A percentile compares a stretch with the other conserved stretches of the same genome.
Evolutionary conservation across 768 basidiomycete species (phyloP).

Genomic region (Lactifluus echinatus): DNA sequence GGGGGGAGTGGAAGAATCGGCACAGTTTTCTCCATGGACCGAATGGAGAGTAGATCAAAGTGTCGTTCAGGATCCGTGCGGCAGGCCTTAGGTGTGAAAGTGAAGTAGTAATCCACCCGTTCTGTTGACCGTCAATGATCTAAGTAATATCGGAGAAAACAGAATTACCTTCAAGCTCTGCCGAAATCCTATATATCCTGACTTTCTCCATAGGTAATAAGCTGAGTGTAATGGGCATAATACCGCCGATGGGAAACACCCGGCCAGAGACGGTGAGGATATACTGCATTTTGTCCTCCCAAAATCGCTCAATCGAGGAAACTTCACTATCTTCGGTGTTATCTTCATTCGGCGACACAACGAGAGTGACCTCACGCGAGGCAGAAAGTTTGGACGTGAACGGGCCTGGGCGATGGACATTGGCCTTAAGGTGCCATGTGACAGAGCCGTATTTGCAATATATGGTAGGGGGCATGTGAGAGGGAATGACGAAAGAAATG

Average conservation of each 20-base stretch:
- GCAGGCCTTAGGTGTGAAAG: slow-evolving; percentile 53
- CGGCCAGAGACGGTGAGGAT: slow-evolving; percentile 65
- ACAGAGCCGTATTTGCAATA: slow-evolving; percentile 69
- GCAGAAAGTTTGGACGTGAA: slow-evolving; percentile 67
- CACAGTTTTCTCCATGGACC: slow-evolving; percentile 20
- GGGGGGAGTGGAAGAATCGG: slow-evolving; percentile 58
- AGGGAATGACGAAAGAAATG: slow-evolving; percentile 81
- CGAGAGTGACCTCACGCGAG: slow-evolving; percentile 60
- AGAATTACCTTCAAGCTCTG: slow-evolving; percentile 69
- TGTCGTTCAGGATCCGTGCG: slow-evolving; percentile 52
- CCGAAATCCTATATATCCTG: slow-evolving; percentile 65
- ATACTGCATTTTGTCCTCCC: slow-evolving; percentile 86
- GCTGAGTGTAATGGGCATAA: slow-evolving; percentile 69
- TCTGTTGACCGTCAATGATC: slow-evolving; percentile 37
- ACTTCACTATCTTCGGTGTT: slow-evolving; percentile 74
- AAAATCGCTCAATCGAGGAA: slow-evolving; percentile 78
- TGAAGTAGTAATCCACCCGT: slow-evolving; percentile 80
- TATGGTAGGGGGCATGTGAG: slow-evolving; percentile 69
- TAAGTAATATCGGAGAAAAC: background rate
- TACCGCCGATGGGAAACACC: slow-evolving; percentile 78
- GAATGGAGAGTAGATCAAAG: background rate
- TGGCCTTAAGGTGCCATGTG: slow-evolving; percentile 71
- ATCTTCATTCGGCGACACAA: slow-evolving; percentile 73
- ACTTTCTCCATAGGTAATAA: slow-evolving; percentile 79
- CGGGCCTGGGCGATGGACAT: slow-evolving; percentile 74